Evolutionary conservation across 306 rosid genomes (phyloP).

Genomic region (Vicia villosa): DNA sequence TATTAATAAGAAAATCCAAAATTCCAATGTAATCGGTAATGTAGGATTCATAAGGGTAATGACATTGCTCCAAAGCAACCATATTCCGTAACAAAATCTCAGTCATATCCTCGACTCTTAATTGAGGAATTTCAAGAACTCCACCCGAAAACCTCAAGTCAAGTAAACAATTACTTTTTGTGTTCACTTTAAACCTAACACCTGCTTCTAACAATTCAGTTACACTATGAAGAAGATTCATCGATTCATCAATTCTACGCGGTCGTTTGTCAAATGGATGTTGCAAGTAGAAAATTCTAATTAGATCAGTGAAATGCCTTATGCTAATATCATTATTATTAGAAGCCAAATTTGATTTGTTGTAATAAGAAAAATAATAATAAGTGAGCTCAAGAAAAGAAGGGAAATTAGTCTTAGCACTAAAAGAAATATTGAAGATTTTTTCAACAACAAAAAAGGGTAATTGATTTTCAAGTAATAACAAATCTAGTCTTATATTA

Average conservation of each 20-base stretch:
- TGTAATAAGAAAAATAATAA: slow-evolving; percentile 10
- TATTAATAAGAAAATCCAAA: slow-evolving; percentile 35
- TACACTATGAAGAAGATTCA: slow-evolving; percentile 24
- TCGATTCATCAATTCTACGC: accelerated
- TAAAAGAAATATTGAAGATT: not conserved
- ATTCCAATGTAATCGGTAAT: slow-evolving; percentile 31
- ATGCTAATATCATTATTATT: slow-evolving; percentile 5
- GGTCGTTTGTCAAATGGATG: not conserved
- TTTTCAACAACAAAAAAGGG: slow-evolving; percentile 27
- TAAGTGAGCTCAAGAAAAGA: slow-evolving; percentile 29
- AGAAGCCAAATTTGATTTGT: not conserved
- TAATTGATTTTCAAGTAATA: slow-evolving; percentile 40
- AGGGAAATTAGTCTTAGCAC: not conserved
- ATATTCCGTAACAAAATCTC: slow-evolving; percentile 36
- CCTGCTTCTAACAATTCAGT: slow-evolving; percentile 39
- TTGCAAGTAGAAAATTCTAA: slow-evolving; percentile 34
- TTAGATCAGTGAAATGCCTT: slow-evolving; percentile 43
- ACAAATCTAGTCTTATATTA: slow-evolving; percentile 13
- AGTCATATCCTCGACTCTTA: slow-evolving; percentile 30
- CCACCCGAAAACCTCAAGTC: slow-evolving; percentile 31
- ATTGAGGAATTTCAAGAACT: slow-evolving; percentile 40
- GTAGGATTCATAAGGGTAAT: slow-evolving; percentile 21
- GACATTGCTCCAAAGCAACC: slow-evolving; percentile 42
- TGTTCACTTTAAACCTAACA: slow-evolving; percentile 17
- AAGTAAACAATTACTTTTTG: not conserved